Conservation (phyloP, 2,329 filamentous ascomycete species). For the Sarocladiaceae sp. region DNA sequence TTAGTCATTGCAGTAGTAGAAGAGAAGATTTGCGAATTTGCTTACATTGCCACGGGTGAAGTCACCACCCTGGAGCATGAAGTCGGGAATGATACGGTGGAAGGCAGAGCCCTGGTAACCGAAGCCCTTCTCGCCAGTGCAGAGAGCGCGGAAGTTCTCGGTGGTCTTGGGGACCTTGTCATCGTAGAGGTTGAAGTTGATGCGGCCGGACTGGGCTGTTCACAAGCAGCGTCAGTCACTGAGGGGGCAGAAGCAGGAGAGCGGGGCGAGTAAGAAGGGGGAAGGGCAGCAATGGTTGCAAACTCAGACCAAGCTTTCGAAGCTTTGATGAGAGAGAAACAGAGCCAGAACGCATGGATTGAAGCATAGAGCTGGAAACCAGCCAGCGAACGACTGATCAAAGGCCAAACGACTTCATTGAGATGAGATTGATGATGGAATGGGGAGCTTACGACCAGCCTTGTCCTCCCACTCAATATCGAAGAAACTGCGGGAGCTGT, state of each 20-base stretch:
- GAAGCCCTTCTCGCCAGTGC: slow-evolving; percentile 73
- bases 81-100: slow-evolving; percentile 88
- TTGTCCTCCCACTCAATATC: slow-evolving; percentile 63
- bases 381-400: not conserved
- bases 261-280: not conserved
- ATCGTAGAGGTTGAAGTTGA: slow-evolving; percentile 86
- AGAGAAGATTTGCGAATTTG: slow-evolving; percentile 17
- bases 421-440: not conserved
- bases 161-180: slow-evolving; percentile 82
- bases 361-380: slow-evolving; percentile 3
- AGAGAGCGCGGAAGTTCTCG: slow-evolving; percentile 79
- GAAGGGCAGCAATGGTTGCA: slow-evolving; percentile 7
- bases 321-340: not conserved
- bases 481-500: slow-evolving; percentile 51
- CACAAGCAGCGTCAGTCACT: slow-evolving; percentile 16
- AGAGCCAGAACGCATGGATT: no score
- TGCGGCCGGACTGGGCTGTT: slow-evolving; percentile 66
- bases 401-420: not conserved
- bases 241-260: not conserved
- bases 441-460: slow-evolving; percentile 5
- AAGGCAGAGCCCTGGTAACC: slow-evolving; percentile 79
- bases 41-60: slow-evolving; percentile 88
- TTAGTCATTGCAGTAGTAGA: slow-evolving; percentile 13
- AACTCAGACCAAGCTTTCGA: not conserved
- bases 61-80: slow-evolving; percentile 96